phyloP scores from a whole-genome alignment of 208 protist genomes.

The Sergeia podlipaevii region DNA sequence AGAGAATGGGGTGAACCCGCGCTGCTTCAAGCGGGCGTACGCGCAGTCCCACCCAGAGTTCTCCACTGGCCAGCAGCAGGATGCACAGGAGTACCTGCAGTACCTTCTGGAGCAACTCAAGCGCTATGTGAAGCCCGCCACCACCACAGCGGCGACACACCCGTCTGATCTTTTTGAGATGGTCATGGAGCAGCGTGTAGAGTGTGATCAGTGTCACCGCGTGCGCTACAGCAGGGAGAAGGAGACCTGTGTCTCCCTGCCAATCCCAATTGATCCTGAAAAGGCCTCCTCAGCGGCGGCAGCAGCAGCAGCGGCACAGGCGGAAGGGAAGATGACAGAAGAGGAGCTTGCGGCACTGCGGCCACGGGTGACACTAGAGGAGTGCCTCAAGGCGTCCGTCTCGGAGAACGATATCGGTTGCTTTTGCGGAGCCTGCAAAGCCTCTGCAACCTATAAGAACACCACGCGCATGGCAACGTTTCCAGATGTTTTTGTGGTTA shows the following conservation, averaged over 20 bases:
- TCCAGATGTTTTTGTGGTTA: slow-evolving; percentile 80
- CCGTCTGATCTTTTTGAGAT: slow-evolving; percentile 70
- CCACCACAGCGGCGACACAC: slow-evolving; percentile 13
- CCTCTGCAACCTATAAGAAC: slow-evolving; percentile 41
- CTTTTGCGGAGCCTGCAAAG: slow-evolving; percentile 59
- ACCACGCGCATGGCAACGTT: slow-evolving; percentile 69
- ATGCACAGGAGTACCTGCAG: slow-evolving; percentile 94
- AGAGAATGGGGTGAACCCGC: slow-evolving; percentile 82
- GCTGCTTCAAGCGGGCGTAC: slow-evolving; percentile 95
- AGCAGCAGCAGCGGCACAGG: slow-evolving; percentile 17
- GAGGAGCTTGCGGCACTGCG: slow-evolving; percentile 51
- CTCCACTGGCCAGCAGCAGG: slow-evolving; percentile 93
- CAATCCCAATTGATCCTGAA: slow-evolving; percentile 75
- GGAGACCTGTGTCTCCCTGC: slow-evolving; percentile 86
- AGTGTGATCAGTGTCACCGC: slow-evolving; percentile 78
- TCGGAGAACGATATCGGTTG: slow-evolving; percentile 47
- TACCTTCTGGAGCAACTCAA: slow-evolving; percentile 89
- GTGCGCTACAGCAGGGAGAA: slow-evolving; percentile 88
- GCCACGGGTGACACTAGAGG: slow-evolving; percentile 51
- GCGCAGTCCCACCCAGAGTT: slow-evolving; percentile 95
- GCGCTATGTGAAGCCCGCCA: slow-evolving; percentile 45
- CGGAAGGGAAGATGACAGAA: slow-evolving; percentile 25
- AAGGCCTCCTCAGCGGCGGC: slow-evolving; percentile 12
- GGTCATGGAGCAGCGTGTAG: slow-evolving; percentile 81
- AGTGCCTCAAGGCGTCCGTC: slow-evolving; percentile 46